Evolutionary conservation across 1,284 basidiomycete species (phyloP), one percentile per base, ranked within the genome.

Genomic region (Takashimella koratensis): DNA sequence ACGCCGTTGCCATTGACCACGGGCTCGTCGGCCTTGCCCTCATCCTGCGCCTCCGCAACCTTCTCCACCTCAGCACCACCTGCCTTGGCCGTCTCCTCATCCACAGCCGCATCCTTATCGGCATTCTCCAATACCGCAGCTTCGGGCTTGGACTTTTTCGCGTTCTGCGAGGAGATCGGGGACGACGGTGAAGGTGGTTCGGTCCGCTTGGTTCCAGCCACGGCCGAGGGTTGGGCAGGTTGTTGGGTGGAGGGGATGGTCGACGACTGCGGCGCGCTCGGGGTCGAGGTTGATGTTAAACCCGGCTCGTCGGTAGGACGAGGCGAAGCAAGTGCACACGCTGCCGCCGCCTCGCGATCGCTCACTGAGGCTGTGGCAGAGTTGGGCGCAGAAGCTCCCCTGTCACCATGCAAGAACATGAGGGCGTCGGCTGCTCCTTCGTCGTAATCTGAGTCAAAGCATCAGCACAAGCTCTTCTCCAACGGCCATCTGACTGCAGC

Each of bases 391-490:
- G 56, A 48, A 27, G 53, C 45, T 3, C 57, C 50, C 36, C 68
- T 66, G 53, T 74, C 70, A 3, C 71, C 66, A 45, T 71, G 68
- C n/a, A 75, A 59, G 16, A 65, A 62, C 73, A 76, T 74, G 19
- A 76, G 60, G 30, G 75, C 75, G 51, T 75, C 74, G 19, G 67
- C 71, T 12, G 70, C 71, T 10, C 73, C 71, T 58, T 75, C 75
- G 59, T 76, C 75, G 51, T 76, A 76, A 47, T 76, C 75, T 76
- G 47, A 21, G 39, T 2, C 36, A 12, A n/a, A 20, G 30, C 8
- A 25, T 41, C 16, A 43, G 43, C n/a, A n/a, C n/a, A n/a, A n/a
- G n/a, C 8, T 39, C n/a, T 40, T 24, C 3, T 16, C 25, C 22
- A n/a, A 43, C 25, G 13, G 16, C 30, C 44, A 43, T 42, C 21